phyloP scores from a whole-genome alignment of 306 rosid genomes.

The Pterocarpus macrocarpus region DNA sequence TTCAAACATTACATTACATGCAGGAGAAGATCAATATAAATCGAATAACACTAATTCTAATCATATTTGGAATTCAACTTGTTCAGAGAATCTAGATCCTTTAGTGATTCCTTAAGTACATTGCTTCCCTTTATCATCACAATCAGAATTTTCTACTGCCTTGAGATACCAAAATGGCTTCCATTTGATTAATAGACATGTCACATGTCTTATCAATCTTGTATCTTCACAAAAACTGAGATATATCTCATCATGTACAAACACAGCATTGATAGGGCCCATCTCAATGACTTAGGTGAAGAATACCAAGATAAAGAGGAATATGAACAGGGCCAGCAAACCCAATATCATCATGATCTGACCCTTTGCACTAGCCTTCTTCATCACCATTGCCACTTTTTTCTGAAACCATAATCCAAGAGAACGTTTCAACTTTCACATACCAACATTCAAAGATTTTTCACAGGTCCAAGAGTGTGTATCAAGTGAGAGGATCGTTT shows the following conservation, averaged over 20 bases:
- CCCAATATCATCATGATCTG: constrained; percentile 88
- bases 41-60: constrained; percentile 26
- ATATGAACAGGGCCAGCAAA: constrained; percentile 81
- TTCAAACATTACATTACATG: constrained; percentile 30
- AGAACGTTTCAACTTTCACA: constrained; percentile 38
- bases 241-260: constrained; percentile 45
- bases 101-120: constrained; percentile 29
- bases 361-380: constrained; percentile 93
- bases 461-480: neutral
- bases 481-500: neutral
- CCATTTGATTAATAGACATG: constrained; percentile 21
- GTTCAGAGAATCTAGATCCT: constrained; percentile 42
- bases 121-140: constrained; percentile 37
- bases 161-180: constrained; percentile 39
- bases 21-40: neutral
- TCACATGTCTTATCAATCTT: constrained; percentile 34
- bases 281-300: constrained; percentile 64
- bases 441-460: constrained; percentile 6
- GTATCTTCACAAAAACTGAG: constrained; percentile 39
- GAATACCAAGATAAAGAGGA: constrained; percentile 92
- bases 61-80: constrained; percentile 40
- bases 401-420: constrained; percentile 67
- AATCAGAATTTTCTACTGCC: constrained; percentile 35
- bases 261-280: constrained; percentile 31
- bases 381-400: constrained; percentile 93